A percentile compares a stretch with the other conserved stretches of the same genome.
Conservation (phyloP, 2,329 filamentous ascomycete species). For the Penicillium sp. region DNA sequence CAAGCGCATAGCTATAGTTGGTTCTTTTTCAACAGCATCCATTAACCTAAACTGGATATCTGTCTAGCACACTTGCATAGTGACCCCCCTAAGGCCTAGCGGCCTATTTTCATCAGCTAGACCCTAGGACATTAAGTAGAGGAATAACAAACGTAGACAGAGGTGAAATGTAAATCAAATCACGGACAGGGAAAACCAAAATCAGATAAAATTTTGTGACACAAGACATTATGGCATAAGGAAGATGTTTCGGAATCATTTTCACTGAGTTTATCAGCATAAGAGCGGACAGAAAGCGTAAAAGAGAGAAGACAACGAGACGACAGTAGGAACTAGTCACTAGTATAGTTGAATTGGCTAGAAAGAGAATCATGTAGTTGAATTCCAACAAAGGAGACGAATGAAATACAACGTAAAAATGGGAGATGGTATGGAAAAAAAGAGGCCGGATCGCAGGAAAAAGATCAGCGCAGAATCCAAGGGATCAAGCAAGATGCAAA, state of each 20-base stretch:
- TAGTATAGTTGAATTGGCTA: constrained; percentile 35
- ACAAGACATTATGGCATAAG: constrained; percentile 1
- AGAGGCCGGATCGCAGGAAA: constrained; percentile 21
- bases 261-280: neutral
- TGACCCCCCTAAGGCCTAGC: neutral
- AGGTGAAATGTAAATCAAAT: neutral
- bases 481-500: constrained; percentile 22
- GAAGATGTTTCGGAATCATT: neutral
- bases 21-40: neutral
- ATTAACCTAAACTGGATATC: constrained; percentile 3
- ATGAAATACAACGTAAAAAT: constrained; percentile 31
- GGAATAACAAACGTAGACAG: neutral
- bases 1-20: neutral
- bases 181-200: neutral
- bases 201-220: neutral
- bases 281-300: neutral
- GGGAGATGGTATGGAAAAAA: constrained; percentile 27
- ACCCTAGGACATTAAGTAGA: neutral
- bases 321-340: constrained; percentile 23
- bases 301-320: neutral
- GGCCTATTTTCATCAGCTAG: constrained; percentile 1
- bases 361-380: constrained; percentile 29
- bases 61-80: constrained; percentile 5
- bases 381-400: constrained; percentile 33
- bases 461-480: constrained; percentile 19